These are phyloP conservation scores for Curvularia eragrostidis DNA, from an alignment of 2,329 filamentous ascomycete species.

Conservation along the genomic window DNA sequence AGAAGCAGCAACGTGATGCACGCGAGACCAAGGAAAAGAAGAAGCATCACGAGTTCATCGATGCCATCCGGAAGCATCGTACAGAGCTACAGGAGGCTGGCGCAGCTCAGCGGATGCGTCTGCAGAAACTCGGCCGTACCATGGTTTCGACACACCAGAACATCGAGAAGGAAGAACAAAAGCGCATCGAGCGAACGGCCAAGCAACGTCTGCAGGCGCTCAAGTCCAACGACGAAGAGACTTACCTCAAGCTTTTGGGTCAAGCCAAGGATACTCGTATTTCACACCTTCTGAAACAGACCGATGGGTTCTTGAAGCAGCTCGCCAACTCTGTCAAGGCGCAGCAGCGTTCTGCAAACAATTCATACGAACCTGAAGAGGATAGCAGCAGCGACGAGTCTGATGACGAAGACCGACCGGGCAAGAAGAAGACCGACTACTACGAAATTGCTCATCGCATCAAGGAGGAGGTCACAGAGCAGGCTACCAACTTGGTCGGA, in stretches of 20 bases:
- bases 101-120: slow-evolving; percentile 71
- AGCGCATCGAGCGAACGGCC: slow-evolving; percentile 93
- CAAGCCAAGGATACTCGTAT: slow-evolving; percentile 99
- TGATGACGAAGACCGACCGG: slow-evolving; percentile 68
- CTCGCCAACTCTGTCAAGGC: slow-evolving; percentile 92
- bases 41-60: slow-evolving; percentile 91
- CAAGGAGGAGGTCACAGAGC: slow-evolving; percentile 86
- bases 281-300: slow-evolving; percentile 94
- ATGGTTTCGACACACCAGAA: slow-evolving; percentile 92
- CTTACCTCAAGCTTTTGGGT: slow-evolving; percentile 95
- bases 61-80: slow-evolving; percentile 82
- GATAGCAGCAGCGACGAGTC: slow-evolving; percentile 65
- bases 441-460: slow-evolving; percentile 97
- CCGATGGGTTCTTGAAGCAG: slow-evolving; percentile 95
- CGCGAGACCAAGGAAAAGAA: slow-evolving; percentile 97
- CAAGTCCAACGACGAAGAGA: slow-evolving; percentile 99
- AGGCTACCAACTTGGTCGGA: slow-evolving; percentile 87
- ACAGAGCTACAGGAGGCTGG: slow-evolving; percentile 76
- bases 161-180: slow-evolving; percentile 99
- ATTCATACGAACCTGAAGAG: slow-evolving; percentile 75
- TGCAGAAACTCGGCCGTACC: slow-evolving; percentile 84
- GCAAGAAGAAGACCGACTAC: slow-evolving; percentile 88
- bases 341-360: slow-evolving; percentile 83
- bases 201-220: slow-evolving; percentile 99
- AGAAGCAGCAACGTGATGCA: slow-evolving; percentile 97